A percentile compares a stretch with the other conserved stretches of the same genome.
These are phyloP conservation scores for Salix suchowensis DNA, from an alignment of 345 rosid genomes.

Conservation along the genomic window DNA sequence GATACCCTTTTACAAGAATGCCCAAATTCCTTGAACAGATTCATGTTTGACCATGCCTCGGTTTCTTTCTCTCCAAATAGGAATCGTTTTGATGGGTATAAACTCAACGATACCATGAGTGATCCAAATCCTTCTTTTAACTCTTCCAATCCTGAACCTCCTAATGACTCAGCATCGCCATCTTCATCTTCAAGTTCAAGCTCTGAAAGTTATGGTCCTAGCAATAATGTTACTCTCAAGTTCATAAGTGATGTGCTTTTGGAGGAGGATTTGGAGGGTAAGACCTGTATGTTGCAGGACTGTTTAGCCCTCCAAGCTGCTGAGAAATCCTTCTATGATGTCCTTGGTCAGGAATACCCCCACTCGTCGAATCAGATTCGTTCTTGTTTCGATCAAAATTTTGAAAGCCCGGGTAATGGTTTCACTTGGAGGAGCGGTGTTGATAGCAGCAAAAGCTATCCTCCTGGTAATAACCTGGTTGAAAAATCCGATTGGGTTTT, in stretches of 20 bases:
- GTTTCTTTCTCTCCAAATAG: constrained; percentile 3
- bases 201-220: constrained; percentile 4
- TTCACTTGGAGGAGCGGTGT: neutral
- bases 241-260: constrained; percentile 31
- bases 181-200: neutral
- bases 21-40: neutral
- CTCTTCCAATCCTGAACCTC: neutral
- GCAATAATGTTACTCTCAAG: constrained; percentile 18
- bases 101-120: neutral
- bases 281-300: constrained; percentile 15
- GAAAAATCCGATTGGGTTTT: constrained; percentile 13
- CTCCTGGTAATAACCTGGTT: neutral
- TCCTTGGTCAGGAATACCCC: constrained; percentile 18
- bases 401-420: neutral
- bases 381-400: neutral
- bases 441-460: neutral
- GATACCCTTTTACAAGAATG: constrained; percentile 1
- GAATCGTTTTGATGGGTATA: neutral
- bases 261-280: constrained; percentile 27
- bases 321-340: constrained; percentile 30
- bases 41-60: constrained; percentile 2
- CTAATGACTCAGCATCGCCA: neutral
- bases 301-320: constrained; percentile 22
- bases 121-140: neutral
- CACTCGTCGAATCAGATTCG: neutral